These are phyloP conservation scores for Scheffersomyces stipitis DNA, from an alignment of 805 yeast species.

Conservation along the genomic window DNA sequence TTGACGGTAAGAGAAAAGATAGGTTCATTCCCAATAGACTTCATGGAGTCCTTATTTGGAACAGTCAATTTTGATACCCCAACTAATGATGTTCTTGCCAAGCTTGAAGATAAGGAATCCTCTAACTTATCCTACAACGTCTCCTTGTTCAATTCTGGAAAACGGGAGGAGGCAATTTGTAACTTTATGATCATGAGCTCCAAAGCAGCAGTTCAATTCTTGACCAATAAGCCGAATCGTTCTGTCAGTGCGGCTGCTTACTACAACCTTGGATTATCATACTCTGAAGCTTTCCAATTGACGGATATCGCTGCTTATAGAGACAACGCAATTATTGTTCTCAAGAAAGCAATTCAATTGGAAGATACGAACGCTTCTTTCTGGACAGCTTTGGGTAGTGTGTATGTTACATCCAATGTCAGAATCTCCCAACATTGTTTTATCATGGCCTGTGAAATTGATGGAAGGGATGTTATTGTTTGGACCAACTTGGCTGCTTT, in stretches of 20 bases:
- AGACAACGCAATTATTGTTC: conserved; percentile 51
- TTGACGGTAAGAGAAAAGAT: conserved; percentile 55
- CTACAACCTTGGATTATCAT: conserved; percentile 73
- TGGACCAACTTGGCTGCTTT: conserved; percentile 86
- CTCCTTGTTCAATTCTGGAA: conserved; percentile 11
- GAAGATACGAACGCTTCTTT: conserved; percentile 69
- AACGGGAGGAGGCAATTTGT: conserved; percentile 32
- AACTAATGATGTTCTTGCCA: neutral
- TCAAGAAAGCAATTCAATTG: conserved; percentile 67
- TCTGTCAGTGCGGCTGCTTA: conserved; percentile 52
- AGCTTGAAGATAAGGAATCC: conserved; percentile 5
- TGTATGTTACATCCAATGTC: conserved; percentile 62
- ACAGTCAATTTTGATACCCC: conserved; percentile 12
- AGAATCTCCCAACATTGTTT: conserved; percentile 89
- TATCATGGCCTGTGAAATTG: conserved; percentile 73
- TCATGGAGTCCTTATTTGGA: conserved; percentile 14
- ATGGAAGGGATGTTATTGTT: conserved; percentile 61
- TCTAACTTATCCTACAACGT: conserved; percentile 9
- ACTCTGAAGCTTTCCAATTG: conserved; percentile 43
- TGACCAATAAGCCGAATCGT: conserved; percentile 43
- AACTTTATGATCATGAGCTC: conserved; percentile 46
- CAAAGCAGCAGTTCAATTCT: conserved; percentile 39
- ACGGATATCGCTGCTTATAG: conserved; percentile 26
- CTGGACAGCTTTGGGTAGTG: conserved; percentile 85
- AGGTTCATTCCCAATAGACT: conserved; percentile 46